phyloP scores from a whole-genome alignment of 2,329 filamentous ascomycete genomes.

The Ophiostoma tasmaniense region DNA sequence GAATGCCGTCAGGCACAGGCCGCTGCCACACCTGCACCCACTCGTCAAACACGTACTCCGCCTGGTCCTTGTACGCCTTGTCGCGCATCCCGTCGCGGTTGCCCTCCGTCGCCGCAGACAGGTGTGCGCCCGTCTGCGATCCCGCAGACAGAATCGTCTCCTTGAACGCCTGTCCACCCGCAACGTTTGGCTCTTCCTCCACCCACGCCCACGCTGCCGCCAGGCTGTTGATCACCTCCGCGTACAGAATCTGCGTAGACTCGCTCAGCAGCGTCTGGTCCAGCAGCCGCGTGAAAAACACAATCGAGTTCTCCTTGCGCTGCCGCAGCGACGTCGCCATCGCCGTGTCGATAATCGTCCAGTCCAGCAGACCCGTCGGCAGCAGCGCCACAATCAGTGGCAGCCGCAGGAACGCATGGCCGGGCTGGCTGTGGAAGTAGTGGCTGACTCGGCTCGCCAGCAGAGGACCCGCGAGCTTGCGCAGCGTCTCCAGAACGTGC shows the following conservation, averaged over 20 bases:
- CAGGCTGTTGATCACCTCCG: slow-evolving; percentile 77
- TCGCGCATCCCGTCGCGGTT: slow-evolving; percentile 31
- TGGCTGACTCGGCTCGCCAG: slow-evolving; percentile 48
- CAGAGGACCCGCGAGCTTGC: slow-evolving; percentile 49
- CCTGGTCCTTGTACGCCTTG: slow-evolving; percentile 60
- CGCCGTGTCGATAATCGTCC: slow-evolving; percentile 59
- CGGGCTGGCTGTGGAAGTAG: slow-evolving; percentile 49
- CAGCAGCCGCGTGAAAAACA: slow-evolving; percentile 72
- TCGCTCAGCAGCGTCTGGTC: slow-evolving; percentile 72
- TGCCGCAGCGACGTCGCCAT: slow-evolving; percentile 64
- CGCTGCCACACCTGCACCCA: slow-evolving; percentile 81
- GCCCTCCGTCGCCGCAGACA: background rate
- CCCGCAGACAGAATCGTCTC: slow-evolving; percentile 44
- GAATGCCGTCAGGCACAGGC: slow-evolving; percentile 62
- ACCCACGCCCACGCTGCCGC: slow-evolving; percentile 78
- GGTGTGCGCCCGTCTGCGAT: slow-evolving; percentile 28
- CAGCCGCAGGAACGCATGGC: slow-evolving; percentile 47
- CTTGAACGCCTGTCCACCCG: slow-evolving; percentile 62
- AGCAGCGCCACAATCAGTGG: slow-evolving; percentile 50
- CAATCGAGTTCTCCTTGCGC: slow-evolving; percentile 62
- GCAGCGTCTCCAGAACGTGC: slow-evolving; percentile 51
- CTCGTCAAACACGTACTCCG: slow-evolving; percentile 93
- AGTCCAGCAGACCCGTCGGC: slow-evolving; percentile 53
- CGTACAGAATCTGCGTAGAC: slow-evolving; percentile 66
- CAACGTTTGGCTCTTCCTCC: slow-evolving; percentile 57